Base-by-base conservation (phyloP, 768 basidiomycete species). In the Saitozyma sp. region DNA sequence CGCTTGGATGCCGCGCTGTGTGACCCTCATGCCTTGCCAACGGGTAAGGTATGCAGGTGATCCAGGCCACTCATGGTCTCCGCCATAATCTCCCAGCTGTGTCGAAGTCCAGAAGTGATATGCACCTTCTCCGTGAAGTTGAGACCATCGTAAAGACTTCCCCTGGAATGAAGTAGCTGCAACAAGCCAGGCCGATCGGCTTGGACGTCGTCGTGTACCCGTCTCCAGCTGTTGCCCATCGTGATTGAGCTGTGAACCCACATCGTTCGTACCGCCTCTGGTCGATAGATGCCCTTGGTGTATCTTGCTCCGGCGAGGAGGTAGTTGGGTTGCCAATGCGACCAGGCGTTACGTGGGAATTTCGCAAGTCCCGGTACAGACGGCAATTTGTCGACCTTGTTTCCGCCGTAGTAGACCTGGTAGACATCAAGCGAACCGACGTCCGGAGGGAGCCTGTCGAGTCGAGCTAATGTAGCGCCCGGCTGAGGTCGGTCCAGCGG, bases 341-440 rank as follows among this genome's bases (percentile, higher is more conserved):
- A 48, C 14, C 19, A 48, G 2, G 46, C 46, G 6, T 48, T 6
- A 3, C 46, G 46, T 3, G 46, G 46, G 17, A 48, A 48, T 6
- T 14, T 14, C 3, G 14, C 3, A 2, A 48, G 6, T 6, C 46
- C 46, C 2, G 14, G 14, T 2, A 48, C 46, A 14, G 46, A 48
- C 2, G 46, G 46, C 14, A 17, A 14, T 2, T 6, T 17, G 46
- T 17, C 46, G 29, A 59, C 5, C n/a, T 16, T 10, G 13, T 58
- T n/a, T 10, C 49, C 52, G 2, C 50, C 56, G 37, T 39, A 58
- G 37, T 63, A 63, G 0, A 52, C 58, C 29, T 63, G 62, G 16
- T 63, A 53, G 5, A 41, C 13, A 1, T 40, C 51, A n/a, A 63
- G n/a, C 17, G 62, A 58, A 3, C 45, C 56, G 13, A 58, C 50